Evolutionary conservation across 2,329 filamentous ascomycete genomes (phyloP).

Genomic region (Xylariaceae sp.): DNA sequence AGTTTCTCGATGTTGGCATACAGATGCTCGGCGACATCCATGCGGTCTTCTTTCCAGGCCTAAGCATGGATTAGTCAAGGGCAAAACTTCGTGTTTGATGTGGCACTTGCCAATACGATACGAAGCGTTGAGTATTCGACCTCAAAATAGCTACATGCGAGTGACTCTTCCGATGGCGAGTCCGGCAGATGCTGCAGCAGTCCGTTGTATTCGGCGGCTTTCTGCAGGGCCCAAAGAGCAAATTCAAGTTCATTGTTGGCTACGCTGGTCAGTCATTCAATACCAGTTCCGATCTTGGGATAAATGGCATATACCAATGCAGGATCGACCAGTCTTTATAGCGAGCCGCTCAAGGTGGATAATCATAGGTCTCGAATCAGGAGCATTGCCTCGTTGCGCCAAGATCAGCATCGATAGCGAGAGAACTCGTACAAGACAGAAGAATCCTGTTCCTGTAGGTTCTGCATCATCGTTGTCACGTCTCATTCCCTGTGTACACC

Average conservation of each 20-base stretch:
- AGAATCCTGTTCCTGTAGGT: constrained; percentile 28
- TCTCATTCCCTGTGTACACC: constrained; percentile 49
- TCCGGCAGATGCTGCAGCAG: constrained; percentile 32
- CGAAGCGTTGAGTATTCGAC: constrained; percentile 62
- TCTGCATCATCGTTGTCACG: constrained; percentile 27
- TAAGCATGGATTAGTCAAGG: constrained; percentile 33
- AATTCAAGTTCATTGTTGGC: constrained; percentile 51
- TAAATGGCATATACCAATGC: constrained; percentile 48
- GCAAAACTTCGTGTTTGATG: constrained; percentile 12
- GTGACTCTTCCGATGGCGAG: constrained; percentile 30
- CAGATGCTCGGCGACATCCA: constrained; percentile 75
- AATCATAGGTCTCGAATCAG: constrained; percentile 33
- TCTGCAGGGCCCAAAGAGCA: constrained; percentile 58
- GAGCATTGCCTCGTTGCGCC: constrained; percentile 37
- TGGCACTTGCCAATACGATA: constrained; percentile 55
- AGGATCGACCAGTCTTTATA: constrained; percentile 59
- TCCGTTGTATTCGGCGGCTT: constrained; percentile 53
- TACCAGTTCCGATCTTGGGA: constrained; percentile 12
- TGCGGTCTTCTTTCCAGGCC: constrained; percentile 68
- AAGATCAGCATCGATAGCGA: constrained; percentile 64
- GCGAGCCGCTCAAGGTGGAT: constrained; percentile 57
- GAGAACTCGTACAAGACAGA: constrained; percentile 45
- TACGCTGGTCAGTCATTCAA: constrained; percentile 24
- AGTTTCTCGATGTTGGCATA: constrained; percentile 54
- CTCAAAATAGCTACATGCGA: constrained; percentile 38